Evolutionary conservation across 306 rosid species (phyloP).

Genomic region (barrel medic (Medicago truncatula)): DNA sequence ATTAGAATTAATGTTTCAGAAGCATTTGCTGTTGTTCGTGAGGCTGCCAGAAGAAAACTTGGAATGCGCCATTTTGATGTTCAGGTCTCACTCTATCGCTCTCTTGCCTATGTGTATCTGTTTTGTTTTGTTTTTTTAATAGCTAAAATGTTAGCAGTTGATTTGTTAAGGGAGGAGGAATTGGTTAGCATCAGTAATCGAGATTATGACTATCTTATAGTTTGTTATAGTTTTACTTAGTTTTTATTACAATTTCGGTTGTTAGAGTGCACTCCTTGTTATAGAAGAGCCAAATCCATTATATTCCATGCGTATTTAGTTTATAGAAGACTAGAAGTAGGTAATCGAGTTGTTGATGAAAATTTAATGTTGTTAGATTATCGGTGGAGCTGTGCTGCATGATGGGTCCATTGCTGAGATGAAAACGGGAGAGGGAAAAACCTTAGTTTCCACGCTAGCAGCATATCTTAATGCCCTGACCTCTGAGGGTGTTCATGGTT

Average conservation of each 20-base stretch:
- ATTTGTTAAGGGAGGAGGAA: no score
- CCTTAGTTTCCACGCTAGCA: constrained; percentile 88
- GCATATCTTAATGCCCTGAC: constrained; percentile 95
- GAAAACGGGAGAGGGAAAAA: constrained; percentile 98
- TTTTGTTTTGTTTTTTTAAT: no score
- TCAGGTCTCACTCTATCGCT: constrained; percentile 60
- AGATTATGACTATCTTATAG: background rate
- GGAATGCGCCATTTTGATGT: constrained; percentile 99
- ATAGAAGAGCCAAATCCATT: background rate
- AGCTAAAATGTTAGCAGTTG: no score
- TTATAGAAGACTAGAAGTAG: background rate
- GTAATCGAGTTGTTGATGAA: constrained; percentile 26
- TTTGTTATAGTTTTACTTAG: background rate
- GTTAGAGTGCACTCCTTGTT: background rate
- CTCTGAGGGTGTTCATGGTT: constrained; percentile 96
- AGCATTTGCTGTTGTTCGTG: constrained; percentile 98
- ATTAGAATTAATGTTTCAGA: constrained; percentile 53
- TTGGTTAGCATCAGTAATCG: no score
- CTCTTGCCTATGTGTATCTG: constrained; percentile 11
- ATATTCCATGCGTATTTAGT: constrained; percentile 1
- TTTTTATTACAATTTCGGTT: background rate
- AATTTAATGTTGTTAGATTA: constrained; percentile 60
- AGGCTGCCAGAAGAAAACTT: constrained; percentile 90
- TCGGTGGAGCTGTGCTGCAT: constrained; percentile 97
- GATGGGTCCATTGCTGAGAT: constrained; percentile 98